Conservation (phyloP, 2,329 filamentous ascomycete genomes). For the Trichoderma sp. region DNA sequence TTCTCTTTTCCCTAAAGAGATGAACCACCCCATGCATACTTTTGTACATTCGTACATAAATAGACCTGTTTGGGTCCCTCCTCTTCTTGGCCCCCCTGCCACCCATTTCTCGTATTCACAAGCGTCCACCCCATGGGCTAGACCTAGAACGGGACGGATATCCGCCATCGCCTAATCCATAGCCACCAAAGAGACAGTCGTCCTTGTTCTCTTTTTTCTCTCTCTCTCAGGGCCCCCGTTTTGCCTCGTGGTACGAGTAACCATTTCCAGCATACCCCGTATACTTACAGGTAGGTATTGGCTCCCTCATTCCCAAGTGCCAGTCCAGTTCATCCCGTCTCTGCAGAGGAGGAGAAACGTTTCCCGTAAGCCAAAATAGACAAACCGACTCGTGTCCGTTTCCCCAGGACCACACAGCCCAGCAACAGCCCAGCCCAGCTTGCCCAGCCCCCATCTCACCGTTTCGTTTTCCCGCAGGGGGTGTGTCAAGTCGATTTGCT, state of each 20-base stretch:
- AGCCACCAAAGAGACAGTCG: background rate
- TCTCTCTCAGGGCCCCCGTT: background rate
- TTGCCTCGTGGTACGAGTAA: background rate
- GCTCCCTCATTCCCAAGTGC: background rate
- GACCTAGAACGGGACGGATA: constrained; percentile 13
- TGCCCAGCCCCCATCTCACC: background rate
- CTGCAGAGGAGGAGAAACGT: background rate
- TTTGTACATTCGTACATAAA: constrained; percentile 1
- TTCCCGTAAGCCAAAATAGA: background rate
- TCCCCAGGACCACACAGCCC: background rate
- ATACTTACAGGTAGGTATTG: background rate
- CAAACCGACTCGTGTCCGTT: background rate
- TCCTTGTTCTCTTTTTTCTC: background rate
- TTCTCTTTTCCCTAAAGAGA: background rate
- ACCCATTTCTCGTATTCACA: constrained; percentile 18
- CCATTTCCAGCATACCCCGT: background rate
- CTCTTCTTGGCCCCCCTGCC: background rate
- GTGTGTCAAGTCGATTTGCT: background rate
- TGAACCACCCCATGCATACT: background rate
- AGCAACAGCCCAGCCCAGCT: background rate
- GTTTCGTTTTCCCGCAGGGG: background rate
- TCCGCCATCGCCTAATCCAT: constrained; percentile 13
- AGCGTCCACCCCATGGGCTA: constrained; percentile 11
- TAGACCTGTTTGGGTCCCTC: background rate
- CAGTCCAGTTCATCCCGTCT: background rate